A percentile compares a stretch with the other conserved stretches of the same genome.
phyloP scores from a whole-genome alignment of 345 rosid genomes.

The Anastatica hierochuntica region DNA sequence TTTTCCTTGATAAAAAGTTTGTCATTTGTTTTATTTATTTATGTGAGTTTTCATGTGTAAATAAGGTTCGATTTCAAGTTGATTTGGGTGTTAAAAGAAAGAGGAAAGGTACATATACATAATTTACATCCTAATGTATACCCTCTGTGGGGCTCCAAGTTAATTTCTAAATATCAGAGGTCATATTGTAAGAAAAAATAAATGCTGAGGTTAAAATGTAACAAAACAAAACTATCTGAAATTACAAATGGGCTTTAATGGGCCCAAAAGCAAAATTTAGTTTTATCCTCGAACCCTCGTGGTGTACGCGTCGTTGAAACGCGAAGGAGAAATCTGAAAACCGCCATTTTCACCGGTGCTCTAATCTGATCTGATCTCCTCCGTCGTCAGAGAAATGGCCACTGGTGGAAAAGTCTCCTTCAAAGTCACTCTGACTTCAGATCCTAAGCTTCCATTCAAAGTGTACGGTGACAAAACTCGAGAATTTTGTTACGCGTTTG shows the following conservation, averaged over 20 bases:
- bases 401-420: conserved; percentile 80
- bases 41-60: background rate
- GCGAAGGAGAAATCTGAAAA: conserved; percentile 5
- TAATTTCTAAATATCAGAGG: too few species aligned
- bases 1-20: background rate
- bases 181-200: too few species aligned
- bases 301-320: background rate
- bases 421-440: conserved; percentile 89
- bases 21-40: background rate
- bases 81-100: background rate
- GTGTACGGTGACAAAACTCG: too few species aligned
- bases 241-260: background rate
- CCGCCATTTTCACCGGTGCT: background rate
- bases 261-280: background rate
- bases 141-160: too few species aligned
- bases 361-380: background rate
- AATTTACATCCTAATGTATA: too few species aligned
- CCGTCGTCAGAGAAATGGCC: conserved; percentile 38
- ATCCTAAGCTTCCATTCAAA: conserved; percentile 96
- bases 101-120: background rate
- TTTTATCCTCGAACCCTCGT: background rate
- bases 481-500: too few species aligned
- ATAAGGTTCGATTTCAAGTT: background rate
- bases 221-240: too few species aligned
- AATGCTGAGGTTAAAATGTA: too few species aligned